A percentile compares a stretch with the other conserved stretches of the same genome.
phyloP scores from a whole-genome alignment of 441 rosid species.

The Eruca vesicaria region DNA sequence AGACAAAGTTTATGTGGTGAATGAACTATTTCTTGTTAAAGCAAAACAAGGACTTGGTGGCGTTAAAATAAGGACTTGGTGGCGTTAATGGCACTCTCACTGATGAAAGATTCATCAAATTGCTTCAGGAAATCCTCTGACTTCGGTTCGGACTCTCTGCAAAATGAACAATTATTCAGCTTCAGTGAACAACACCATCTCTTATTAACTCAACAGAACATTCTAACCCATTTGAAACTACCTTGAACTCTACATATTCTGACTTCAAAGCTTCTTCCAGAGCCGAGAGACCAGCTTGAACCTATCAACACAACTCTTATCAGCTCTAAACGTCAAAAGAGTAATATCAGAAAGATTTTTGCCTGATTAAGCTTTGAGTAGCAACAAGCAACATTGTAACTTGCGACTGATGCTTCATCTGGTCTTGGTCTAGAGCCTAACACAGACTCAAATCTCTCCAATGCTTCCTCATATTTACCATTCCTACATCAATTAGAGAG shows the following conservation, averaged over 20 bases:
- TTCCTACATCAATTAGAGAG: conserved; percentile 39
- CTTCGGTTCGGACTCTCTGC: conserved; percentile 76
- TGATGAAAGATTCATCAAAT: conserved; percentile 91
- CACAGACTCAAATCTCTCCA: no score
- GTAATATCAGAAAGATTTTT: neutral
- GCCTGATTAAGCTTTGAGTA: conserved; percentile 88
- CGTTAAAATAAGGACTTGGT: no score
- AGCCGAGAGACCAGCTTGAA: conserved; percentile 90
- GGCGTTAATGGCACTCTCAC: conserved; percentile 87
- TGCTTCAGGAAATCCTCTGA: conserved; percentile 68
- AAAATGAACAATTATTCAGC: conserved; percentile 15
- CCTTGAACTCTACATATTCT: conserved; percentile 97
- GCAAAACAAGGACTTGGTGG: conserved; percentile 83
- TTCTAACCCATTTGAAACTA: conserved; percentile 15
- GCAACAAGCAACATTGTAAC: conserved; percentile 95
- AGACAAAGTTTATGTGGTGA: neutral
- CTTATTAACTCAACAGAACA: neutral
- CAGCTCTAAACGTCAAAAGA: neutral
- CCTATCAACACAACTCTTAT: conserved; percentile 39
- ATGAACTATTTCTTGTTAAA: conserved; percentile 63
- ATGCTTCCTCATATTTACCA: conserved; percentile 80
- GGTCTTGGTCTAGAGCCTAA: conserved; percentile 79
- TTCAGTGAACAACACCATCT: neutral
- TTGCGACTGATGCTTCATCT: conserved; percentile 76
- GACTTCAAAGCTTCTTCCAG: no score